Evolutionary conservation across 2,329 filamentous ascomycete species (phyloP), one percentile per base, ranked within the genome.

Genomic region (Penicillium sp.): DNA sequence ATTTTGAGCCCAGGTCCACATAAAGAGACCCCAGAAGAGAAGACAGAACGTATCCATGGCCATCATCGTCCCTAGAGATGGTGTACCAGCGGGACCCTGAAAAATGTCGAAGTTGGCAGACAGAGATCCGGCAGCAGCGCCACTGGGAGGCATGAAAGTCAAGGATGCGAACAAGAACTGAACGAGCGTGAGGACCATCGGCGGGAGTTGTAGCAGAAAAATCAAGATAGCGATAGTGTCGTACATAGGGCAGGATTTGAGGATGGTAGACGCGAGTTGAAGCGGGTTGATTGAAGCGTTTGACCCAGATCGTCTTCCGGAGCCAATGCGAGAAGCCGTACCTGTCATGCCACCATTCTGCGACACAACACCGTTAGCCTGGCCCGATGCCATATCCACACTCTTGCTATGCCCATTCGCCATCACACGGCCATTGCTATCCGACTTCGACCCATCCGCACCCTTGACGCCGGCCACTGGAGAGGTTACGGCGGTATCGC

Each of bases 191-290:
- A 97, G 84, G 57, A 93, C 87, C 68, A 93, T 88, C 22, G 93
- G 91, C 29, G 93, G 93, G 10, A 97, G 86, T 73, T 96, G 93
- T 76, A 97, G 90, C 65, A 98, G 85, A 68, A 97, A 90, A 77
- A 97, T 96, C 74, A 98, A 87, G 70, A 98, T 96, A 72, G 93
- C 92, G 77, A 97, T 91, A 59, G 93, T 96, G 78, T 98, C 93
- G 78, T 91, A 90, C 71, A 96, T 87, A 53, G 93, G 93, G 69
- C 93, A 93, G 52, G 92, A 91, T 69, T 87, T 87, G 73, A 98
- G 85, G 68, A 98, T 93, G 54, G 92, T 96, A 65, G 90, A 85
- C 62, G 90, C 89, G 63, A 96, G 82, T 67, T 90, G 87, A 65
- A 96, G 78, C 48, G 90, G 86, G 57, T 89, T 89, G 54, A 87